Conservation (phyloP, 306 rosid genomes). For the Gillenia trifoliata region DNA sequence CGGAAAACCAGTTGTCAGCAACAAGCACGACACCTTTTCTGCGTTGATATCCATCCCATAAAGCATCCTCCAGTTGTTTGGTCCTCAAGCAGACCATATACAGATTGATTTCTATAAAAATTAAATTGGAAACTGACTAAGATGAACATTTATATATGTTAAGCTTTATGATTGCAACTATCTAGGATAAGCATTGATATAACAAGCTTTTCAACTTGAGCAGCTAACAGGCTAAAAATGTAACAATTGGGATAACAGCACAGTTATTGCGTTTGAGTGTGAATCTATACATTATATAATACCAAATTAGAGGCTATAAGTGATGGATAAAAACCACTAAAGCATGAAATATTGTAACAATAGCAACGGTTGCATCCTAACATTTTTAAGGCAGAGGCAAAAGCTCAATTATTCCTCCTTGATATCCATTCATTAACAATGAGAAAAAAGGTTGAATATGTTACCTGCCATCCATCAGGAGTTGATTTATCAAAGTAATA, state of each 20-base stretch:
- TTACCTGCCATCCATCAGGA: slow-evolving; percentile 95
- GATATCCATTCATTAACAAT: background rate
- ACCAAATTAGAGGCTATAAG: too few relatives aligned
- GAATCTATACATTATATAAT: too few relatives aligned
- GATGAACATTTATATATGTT: background rate
- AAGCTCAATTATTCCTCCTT: background rate
- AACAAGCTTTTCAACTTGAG: background rate
- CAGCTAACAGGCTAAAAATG: background rate
- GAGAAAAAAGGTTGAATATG: background rate
- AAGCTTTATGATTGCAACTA: background rate
- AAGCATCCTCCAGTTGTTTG: slow-evolving; percentile 71
- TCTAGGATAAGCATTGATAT: background rate
- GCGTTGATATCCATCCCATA: slow-evolving; percentile 93
- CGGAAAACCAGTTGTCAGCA: slow-evolving; percentile 57
- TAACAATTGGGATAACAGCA: background rate
- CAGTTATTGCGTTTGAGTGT: background rate
- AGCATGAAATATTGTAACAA: background rate
- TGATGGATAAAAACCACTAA: background rate
- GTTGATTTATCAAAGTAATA: slow-evolving; percentile 57
- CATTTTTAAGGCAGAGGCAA: background rate
- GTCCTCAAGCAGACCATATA: slow-evolving; percentile 49
- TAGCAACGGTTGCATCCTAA: background rate
- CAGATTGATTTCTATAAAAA: background rate
- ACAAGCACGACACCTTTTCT: slow-evolving; percentile 70
- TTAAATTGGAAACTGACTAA: background rate